Base-by-base conservation (phyloP, 305 asterid species). In the Fraxinus platypoda region DNA sequence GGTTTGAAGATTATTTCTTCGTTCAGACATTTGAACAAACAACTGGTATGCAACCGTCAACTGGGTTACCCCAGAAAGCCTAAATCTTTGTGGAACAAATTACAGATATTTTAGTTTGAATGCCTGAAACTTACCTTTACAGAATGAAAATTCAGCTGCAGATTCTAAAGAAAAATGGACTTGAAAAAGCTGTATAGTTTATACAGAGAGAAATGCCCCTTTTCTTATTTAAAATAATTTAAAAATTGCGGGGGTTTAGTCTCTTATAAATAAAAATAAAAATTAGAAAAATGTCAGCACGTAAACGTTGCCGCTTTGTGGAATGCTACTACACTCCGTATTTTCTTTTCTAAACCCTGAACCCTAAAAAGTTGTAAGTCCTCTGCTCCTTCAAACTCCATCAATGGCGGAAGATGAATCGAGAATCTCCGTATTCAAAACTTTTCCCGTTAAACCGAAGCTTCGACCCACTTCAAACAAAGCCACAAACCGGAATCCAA, bases 401-500 rank as follows among this genome's bases (percentile, higher is more conserved):
- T 8, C 46, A 43, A 92, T 89, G 95, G 90, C 89, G 54, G 95
- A 92, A 79, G 78, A 73, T 19, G 49, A 25, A 80, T 54, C 66
- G 11, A 54, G 66, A 54, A 54, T 19, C 25, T 74, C 85, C 11
- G 33, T 74, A 8, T 26, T 83, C 38, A 84, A 81, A 35, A 30
- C 86, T 0, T 95, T 90, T 81, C 89, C 92, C 0, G 66, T 54
- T 4, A 54, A 54, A 6, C 66, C 11, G 26, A 54, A 91, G 57
- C 92, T 94, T 35, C 90, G 89, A 28, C 84, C 98, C 46, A 89
- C 95, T 12, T 78, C 94, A 6, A 78, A 88, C 34, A 87, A 83
- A 68, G 81, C 88, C 37, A 90, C 95, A 0, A 95, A 3, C 90
- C 97, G 0, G 99, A 94, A 90, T 85, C 95, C 66, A 95, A 94